Conservation (phyloP, 805 yeast genomes). For the Barnettozyma siamensis region DNA sequence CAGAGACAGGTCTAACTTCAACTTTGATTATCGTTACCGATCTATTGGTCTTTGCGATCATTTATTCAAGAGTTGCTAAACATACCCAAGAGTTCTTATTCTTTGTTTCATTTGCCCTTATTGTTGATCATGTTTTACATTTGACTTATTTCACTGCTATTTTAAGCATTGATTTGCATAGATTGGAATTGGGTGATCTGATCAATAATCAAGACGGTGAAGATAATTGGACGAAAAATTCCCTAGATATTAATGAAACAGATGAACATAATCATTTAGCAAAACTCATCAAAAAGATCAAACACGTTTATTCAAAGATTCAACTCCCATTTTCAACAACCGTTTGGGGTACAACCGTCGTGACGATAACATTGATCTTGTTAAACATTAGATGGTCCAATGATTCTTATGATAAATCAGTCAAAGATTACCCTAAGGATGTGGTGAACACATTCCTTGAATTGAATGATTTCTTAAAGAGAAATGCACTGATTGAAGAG, state of each 20-base stretch:
- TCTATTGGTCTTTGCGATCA: constrained; percentile 22
- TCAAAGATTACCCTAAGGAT: not conserved
- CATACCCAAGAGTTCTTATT: constrained; percentile 36
- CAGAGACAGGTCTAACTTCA: constrained; percentile 33
- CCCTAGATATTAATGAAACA: not conserved
- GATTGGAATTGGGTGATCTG: constrained; percentile 56
- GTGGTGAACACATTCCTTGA: not conserved
- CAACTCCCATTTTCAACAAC: constrained; percentile 33
- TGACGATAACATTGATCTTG: constrained; percentile 24
- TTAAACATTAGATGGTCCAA: constrained; percentile 32
- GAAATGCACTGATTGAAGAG: constrained; percentile 18
- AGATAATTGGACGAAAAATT: not conserved
- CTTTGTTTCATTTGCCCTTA: constrained; percentile 42
- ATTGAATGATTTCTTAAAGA: constrained; percentile 14
- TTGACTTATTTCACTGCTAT: constrained; percentile 61
- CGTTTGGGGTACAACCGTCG: constrained; percentile 26
- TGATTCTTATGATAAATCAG: constrained; percentile 8
- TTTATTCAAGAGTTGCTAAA: constrained; percentile 27
- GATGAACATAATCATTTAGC: not conserved
- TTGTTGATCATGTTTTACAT: constrained; percentile 56
- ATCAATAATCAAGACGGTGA: constrained; percentile 18
- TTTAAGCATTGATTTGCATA: constrained; percentile 58
- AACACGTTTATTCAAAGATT: constrained; percentile 21
- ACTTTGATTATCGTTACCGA: constrained; percentile 30
- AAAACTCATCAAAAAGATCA: constrained; percentile 2